Evolutionary conservation across 2,329 filamentous ascomycete species (phyloP), one percentile per base, ranked within the genome.

Genomic region (Ploettnerulaceae sp.): DNA sequence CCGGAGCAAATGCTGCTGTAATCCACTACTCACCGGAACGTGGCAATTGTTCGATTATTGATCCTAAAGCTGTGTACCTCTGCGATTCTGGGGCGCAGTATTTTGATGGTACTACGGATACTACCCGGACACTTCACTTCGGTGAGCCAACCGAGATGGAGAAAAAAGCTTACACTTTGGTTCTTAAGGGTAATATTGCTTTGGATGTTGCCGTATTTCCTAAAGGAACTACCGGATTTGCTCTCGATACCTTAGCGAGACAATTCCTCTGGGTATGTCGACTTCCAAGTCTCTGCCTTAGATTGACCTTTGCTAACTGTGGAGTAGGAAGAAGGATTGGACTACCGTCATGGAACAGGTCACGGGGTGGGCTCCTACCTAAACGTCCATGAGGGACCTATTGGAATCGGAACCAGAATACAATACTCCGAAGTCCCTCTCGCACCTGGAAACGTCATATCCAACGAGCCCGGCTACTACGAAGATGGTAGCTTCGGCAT

Each of bases 71-170:
- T 11, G 81, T 98, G 48, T 98, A 98, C 61, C 79, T 98, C 2
- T 98, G 93, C 64, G 93, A 98, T 67, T 97, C 93, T 17, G 93
- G 93, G 17, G 93, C 87, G n/a, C 93, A 98, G 66, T 98, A 91
- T 61, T 74, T 86, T 2, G 93, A 98, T 64, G 93, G 93, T 46
- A 98, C 93, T 0, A 98, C 93, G 0, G 93, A 98, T 62, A 95
- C 89, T 0, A 98, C 93, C 4, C 78, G 93, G 32, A 98, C 93
- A 0, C 72, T 95, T 29, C 93, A 98, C 62, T 97, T 97, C 64
- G 88, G 89, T 36, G 76, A 81, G 20, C 93, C 93, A 0, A 87
- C 85, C 0, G 79, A 82, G 3, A 84, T 86, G 61, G 90, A 98
- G 68, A 86, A 79, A 61, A 88, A 89, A 63, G 83, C 91, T 0